Base-by-base conservation (phyloP, 345 rosid genomes). In the Punica granatum region DNA sequence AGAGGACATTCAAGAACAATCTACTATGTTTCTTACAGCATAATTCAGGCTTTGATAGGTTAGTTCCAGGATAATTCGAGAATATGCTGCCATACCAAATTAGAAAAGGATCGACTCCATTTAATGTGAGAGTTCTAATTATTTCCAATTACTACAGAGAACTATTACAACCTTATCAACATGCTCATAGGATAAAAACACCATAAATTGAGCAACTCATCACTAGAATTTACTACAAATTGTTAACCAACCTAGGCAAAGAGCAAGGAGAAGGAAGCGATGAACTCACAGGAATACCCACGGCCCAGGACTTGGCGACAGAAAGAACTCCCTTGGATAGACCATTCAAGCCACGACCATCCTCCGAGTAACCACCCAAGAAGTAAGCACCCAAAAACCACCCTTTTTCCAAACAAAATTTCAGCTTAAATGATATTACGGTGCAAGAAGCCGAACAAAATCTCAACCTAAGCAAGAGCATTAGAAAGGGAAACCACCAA, bases 331-430 rank as follows among this genome's bases (percentile, higher is more conserved):
- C 90, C 73, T 86, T 87, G 3, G 92, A 80, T 32, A 69, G 72
- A 51, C 98, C 97, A 61, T 87, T 93, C 86, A 75, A 80, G 67
- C 97, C 95, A 37, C 94, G 79, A 2, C 97, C 97, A 9, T 93
- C 97, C 61, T 85, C 95, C 1, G 79, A 83, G 74, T 86, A 90
- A 5, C 91, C 97, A 18, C 97, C 98, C 49, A 93, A 83, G 83
- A 93, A 90, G 80, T 90, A 90, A 34, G 97, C 97, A 73, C 96
- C 83, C 71, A 93, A 74, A 74, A 89, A 89, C 98, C 97, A 93
- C 68, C 98, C 97, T 90, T 5, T 67, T 67, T 41, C 65, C 72
- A 10, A 34, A 60, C 69, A 54, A 21, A 28, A 31, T 30, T 37
- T 68, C 42, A n/a, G 69, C 30, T 48, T 66, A 37, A 1, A 4